Base-by-base conservation (phyloP, 176 grass and related monocot species). In the Carex cristatella region DNA sequence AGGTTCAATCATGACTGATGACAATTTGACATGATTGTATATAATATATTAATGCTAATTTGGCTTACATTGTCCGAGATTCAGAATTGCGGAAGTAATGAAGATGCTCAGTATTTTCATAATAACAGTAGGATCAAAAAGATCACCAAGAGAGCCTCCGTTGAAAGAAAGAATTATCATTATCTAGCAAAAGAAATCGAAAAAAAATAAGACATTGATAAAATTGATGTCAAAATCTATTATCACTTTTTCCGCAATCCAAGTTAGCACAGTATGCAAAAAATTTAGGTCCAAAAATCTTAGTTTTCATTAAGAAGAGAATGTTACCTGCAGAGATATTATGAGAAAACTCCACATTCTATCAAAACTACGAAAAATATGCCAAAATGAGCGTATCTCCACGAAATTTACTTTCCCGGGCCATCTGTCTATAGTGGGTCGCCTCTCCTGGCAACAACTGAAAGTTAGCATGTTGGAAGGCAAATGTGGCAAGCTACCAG, bases 111-210 rank as follows among this genome's bases (percentile, higher is more conserved):
- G 70, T 83, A 98, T 81, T 79, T 89, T 82, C 86, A 87, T 92
- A 58, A 95, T 87, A 72, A 95, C 85, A 58, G 57, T 76, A 72
- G 85, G 88, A 86, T 93, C 91, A 67, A 98, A 93, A 72, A 94
- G 57, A 90, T 63, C 85, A 53, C 84, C 89, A 55, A 92, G 57
- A 54, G 93, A 91, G 8, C 95, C 95, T 80, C 88, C 93, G 79
- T 93, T 93, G 93, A 93, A 98, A 71, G 92, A 87, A 76, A 98
- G 89, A 93, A 98, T 95, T 85, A 98, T 86, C 95, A 98, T 95
- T 84, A 94, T 86, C 95, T 98, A 82, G 6, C 10, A 87, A 79
- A 56, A 31, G 59, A 86, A 78, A 42, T 82, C 48, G 16, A 86
- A 67, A 23, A 23, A 23, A 69, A 79, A 15, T 12, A 15, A 33